Percentiles rank a stretch among this genome's conserved stretches.
Evolutionary conservation across 495 filamentous ascomycete species (phyloP).

Genomic region (Rusavskia elegans): DNA sequence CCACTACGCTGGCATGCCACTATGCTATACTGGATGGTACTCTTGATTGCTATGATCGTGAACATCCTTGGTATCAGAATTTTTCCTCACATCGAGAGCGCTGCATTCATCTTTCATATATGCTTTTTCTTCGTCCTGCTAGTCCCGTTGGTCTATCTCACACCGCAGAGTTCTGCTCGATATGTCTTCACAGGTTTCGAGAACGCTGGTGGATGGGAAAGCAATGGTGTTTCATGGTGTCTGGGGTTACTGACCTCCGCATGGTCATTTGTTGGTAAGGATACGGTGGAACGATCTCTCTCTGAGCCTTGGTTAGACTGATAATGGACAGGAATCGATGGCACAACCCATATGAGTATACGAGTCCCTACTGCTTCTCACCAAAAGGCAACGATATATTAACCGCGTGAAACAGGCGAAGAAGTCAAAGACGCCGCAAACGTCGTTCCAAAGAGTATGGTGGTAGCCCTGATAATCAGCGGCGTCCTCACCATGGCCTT

Average conservation of each 20-base stretch:
- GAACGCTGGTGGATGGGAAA: conserved; percentile 29
- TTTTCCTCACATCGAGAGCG: conserved; percentile 27
- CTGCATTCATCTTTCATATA: conserved; percentile 33
- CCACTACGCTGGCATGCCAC: conserved; percentile 25
- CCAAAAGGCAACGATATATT: not conserved
- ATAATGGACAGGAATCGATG: conserved; percentile 17
- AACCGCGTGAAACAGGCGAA: conserved; percentile 17
- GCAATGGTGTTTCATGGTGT: conserved; percentile 25
- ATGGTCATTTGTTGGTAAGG: not conserved
- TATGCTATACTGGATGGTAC: conserved; percentile 24
- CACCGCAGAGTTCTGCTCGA: conserved; percentile 21
- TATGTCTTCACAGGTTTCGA: conserved; percentile 30
- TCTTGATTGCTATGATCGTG: conserved; percentile 13
- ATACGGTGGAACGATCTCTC: not conserved
- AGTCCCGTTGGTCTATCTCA: conserved; percentile 29
- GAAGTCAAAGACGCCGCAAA: conserved; percentile 30
- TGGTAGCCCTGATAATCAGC: conserved; percentile 28
- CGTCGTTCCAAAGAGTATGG: conserved; percentile 28
- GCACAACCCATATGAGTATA: conserved; percentile 20
- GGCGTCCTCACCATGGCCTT: conserved; percentile 31
- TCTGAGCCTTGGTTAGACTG: not conserved
- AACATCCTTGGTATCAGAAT: conserved; percentile 24
- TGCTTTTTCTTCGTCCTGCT: conserved; percentile 35
- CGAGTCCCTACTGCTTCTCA: conserved; percentile 17
- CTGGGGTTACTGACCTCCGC: conserved; percentile 22